Evolutionary conservation across 73 alveolate genomes (phyloP), one percentile per base, ranked within the genome.

Genomic region (Paramecium pentaurelia): DNA sequence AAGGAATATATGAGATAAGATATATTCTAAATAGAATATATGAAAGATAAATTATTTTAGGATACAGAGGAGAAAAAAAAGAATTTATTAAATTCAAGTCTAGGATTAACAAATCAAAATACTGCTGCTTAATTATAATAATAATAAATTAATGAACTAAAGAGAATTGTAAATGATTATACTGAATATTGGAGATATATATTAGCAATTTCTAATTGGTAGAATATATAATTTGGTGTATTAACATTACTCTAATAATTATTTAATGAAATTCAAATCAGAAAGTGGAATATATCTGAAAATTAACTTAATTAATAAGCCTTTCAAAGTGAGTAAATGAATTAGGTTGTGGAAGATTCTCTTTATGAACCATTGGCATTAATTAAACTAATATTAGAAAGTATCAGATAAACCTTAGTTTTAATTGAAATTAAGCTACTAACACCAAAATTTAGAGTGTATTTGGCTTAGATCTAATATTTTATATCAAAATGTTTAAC

Each of bases 111-210:
- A 18, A 34, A 18, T 27, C 30, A 10, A 37, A 18, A 71, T 34
- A 71, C 7, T 71, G 86, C 86, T 12, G 86, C 86, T 10, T 71
- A 71, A 37, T 71, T 28, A 16, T 71, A 71, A 71, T 18, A 18
- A 32, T 30, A 34, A 32, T 20, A 71, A 71, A 30, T 71, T n/a
- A 71, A 71, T 30, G 86, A 71, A 37, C 30, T 9, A 30, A 71
- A 37, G 60, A 71, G 86, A 37, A 37, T 71, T 30, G 60, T 71
- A 12, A 14, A 71, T 20, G 86, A 71, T 71, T 20, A 71, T 34
- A 30, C 86, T 18, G 86, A 71, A 20, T 71, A 71, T 71, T 71
- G 86, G 86, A 30, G 14, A 30, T 71, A 71, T 71, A 6, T 71
- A 2, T 71, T 32, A 28, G 30, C 14, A 30, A 32, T 20, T 10